A percentile compares a stretch with the other conserved stretches of the same genome.
These are phyloP conservation scores for Pichia phayaonensis DNA, from an alignment of 805 yeast species.

Conservation along the genomic window DNA sequence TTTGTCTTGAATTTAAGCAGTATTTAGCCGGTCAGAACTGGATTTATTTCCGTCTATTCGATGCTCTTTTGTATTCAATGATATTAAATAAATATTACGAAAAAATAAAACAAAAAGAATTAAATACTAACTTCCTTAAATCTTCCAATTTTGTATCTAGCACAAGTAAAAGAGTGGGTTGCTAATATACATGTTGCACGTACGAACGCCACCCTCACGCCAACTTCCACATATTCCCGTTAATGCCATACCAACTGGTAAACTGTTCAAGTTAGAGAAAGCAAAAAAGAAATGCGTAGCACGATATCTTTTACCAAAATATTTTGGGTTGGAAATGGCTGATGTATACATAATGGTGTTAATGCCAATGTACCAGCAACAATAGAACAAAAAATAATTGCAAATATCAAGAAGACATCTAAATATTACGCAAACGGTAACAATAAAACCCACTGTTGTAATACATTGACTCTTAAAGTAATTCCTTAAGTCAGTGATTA, in stretches of 20 bases:
- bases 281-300: constrained; percentile 48
- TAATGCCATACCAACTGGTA: constrained; percentile 37
- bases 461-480: too few species aligned
- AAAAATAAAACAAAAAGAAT: too few species aligned
- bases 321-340: constrained; percentile 51
- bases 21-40: too few species aligned
- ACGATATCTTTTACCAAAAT: constrained; percentile 67
- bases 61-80: too few species aligned
- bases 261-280: constrained; percentile 37
- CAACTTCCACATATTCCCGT: constrained; percentile 26
- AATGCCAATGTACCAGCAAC: constrained; percentile 56
- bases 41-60: too few species aligned
- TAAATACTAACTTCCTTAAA: constrained; percentile 3
- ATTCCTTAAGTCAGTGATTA: too few species aligned
- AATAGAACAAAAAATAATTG: constrained; percentile 49
- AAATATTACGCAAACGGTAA: constrained; percentile 48
- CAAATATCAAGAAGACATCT: constrained; percentile 42
- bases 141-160: constrained; percentile 22
- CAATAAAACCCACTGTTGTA: constrained; percentile 53
- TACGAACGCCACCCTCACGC: constrained; percentile 27
- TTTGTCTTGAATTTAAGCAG: too few species aligned
- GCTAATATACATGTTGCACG: constrained; percentile 24
- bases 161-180: constrained; percentile 14
- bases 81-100: too few species aligned
- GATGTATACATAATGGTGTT: constrained; percentile 67